Evolutionary conservation across 257 asterid species (phyloP).

Genomic region (Cruciata laevipes): DNA sequence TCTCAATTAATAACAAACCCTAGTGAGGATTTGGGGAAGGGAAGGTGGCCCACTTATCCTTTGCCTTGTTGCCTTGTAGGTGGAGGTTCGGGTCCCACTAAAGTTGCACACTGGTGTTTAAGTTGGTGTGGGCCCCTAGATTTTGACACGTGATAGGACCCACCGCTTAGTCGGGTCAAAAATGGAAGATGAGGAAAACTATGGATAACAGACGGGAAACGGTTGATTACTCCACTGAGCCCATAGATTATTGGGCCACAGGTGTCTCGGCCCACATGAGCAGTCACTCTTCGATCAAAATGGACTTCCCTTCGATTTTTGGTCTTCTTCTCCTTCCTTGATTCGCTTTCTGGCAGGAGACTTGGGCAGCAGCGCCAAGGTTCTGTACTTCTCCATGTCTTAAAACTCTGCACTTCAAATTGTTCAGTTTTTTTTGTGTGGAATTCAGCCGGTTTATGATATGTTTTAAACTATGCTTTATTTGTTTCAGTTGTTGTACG

Average conservation of each 20-base stretch:
- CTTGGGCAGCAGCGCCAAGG: neutral
- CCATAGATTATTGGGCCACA: neutral
- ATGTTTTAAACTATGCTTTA: neutral
- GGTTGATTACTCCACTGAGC: neutral
- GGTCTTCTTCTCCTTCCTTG: neutral
- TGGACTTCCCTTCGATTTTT: neutral
- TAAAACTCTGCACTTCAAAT: neutral
- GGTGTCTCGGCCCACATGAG: neutral
- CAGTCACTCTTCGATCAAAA: neutral
- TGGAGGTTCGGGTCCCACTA: constrained; percentile 25
- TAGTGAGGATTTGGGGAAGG: constrained; percentile 10
- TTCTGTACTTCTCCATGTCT: neutral
- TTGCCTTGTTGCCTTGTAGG: constrained; percentile 3
- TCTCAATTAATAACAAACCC: constrained; percentile 4
- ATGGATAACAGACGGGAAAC: constrained; percentile 3
- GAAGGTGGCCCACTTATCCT: constrained; percentile 22
- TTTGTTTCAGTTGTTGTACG: neutral
- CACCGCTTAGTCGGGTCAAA: constrained; percentile 2
- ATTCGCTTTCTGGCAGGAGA: neutral
- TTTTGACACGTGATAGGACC: constrained; percentile 24
- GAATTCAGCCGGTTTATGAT: neutral
- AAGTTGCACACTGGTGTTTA: neutral
- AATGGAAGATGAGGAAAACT: neutral
- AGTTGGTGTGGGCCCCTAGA: constrained; percentile 15
- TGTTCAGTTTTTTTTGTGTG: neutral